Evolutionary conservation across 1,139 yeast genomes (phyloP).

Genomic region (Taphrina wiesneri): DNA sequence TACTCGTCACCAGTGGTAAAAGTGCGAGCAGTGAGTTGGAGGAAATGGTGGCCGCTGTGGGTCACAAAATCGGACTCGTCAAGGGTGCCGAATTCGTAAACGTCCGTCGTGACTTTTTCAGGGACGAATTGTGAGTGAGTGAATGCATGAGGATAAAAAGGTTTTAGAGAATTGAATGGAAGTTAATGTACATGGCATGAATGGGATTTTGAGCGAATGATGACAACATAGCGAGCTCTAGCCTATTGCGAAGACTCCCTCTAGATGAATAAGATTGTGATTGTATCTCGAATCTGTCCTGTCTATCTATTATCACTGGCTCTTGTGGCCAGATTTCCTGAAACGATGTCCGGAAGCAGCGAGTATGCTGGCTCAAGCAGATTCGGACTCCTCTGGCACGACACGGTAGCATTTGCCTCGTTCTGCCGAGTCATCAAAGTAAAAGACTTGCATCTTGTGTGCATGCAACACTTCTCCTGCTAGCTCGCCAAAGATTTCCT

Average conservation of each 20-base stretch:
- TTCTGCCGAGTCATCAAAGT: neutral
- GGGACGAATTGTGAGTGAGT: constrained; percentile 2
- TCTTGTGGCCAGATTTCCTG: no score
- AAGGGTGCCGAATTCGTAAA: constrained; percentile 32
- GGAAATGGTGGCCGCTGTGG: constrained; percentile 28
- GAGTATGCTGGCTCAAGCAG: no score
- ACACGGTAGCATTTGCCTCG: neutral
- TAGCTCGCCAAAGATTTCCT: neutral
- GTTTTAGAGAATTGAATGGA: neutral
- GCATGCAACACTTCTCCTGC: neutral
- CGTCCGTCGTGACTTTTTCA: constrained; percentile 23
- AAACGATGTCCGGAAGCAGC: no score
- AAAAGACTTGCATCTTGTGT: neutral
- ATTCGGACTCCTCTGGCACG: neutral
- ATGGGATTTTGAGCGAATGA: neutral
- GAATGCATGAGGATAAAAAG: no score
- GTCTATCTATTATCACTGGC: no score
- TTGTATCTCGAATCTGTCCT: neutral
- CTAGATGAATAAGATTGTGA: neutral
- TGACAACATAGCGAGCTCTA: constrained; percentile 1
- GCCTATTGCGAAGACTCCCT: neutral
- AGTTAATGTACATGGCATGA: neutral
- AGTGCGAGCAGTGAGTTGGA: constrained; percentile 26
- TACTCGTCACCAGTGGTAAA: constrained; percentile 44
- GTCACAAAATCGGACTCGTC: constrained; percentile 12